Evolutionary conservation across 2,329 filamentous ascomycete species (phyloP).

Genomic region (Metarhizium sp.): DNA sequence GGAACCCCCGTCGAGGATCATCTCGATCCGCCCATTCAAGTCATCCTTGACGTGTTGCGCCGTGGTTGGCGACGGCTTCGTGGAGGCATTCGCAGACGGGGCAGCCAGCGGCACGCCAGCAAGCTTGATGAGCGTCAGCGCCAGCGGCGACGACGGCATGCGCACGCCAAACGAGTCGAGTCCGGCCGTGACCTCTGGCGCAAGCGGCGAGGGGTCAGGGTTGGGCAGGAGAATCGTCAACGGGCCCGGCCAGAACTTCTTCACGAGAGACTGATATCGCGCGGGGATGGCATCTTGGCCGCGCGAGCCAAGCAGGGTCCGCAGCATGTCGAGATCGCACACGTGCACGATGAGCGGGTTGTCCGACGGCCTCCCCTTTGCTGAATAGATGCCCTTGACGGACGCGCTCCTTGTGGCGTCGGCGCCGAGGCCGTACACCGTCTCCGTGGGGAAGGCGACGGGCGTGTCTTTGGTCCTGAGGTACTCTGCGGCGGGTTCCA

Average conservation of each 20-base stretch:
- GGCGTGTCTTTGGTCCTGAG: constrained; percentile 60
- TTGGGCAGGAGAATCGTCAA: constrained; percentile 83
- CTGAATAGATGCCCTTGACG: constrained; percentile 84
- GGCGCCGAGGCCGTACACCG: constrained; percentile 93
- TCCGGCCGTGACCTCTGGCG: constrained; percentile 85
- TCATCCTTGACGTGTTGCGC: constrained; percentile 86
- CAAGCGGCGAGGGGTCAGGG: constrained; percentile 58
- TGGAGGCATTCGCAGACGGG: constrained; percentile 90
- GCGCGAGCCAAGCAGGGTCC: constrained; percentile 41
- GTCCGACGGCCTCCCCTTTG: constrained; percentile 83
- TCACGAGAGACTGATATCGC: constrained; percentile 71
- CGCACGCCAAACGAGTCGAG: constrained; percentile 79
- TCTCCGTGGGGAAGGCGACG: constrained; percentile 95
- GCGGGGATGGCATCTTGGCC: constrained; percentile 46
- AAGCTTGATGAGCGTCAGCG: constrained; percentile 75
- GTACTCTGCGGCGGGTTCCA: constrained; percentile 57
- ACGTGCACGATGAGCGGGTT: constrained; percentile 95
- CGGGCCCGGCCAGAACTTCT: constrained; percentile 87
- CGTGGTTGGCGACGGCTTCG: constrained; percentile 82
- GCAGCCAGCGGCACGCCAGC: constrained; percentile 74
- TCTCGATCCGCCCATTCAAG: constrained; percentile 67
- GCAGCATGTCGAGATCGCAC: constrained; percentile 68
- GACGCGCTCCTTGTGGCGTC: constrained; percentile 80
- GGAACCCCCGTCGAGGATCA: constrained; percentile 81
- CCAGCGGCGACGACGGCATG: constrained; percentile 80